Base-by-base conservation (phyloP, 805 yeast genomes). In the Hagleromyces aurorensis region DNA sequence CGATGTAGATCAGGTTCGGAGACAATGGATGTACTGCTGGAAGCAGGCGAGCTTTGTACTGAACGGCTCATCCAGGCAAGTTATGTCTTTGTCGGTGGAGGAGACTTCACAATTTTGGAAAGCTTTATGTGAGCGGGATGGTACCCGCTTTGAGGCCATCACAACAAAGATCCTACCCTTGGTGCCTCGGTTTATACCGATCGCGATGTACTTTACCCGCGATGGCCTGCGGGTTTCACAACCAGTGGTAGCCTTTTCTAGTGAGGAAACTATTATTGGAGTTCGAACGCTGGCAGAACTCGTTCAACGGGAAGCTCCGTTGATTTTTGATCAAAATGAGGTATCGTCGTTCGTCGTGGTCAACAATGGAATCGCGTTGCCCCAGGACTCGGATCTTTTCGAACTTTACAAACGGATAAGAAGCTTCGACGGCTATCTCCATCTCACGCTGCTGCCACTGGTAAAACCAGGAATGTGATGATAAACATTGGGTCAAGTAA, bases 1-100 rank as follows among this genome's bases (percentile, higher is more conserved):
- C 73, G 34, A 64, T 56, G 25, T 23, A 4, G 33, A 37, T 2
- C 53, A 51, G 27, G 34, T 52, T 3, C 36, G 39, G 25, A 69
- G 66, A 29, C 66, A 71, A 28, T 77, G 91, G 78, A 59, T 76
- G 37, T 86, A 89, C 49, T 85, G 75, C 36, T 58, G 85, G 50
- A 89, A 91, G 46, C 96, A 89, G 48, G 70, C 85, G 4, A 75
- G 85, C 45, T 84, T 67, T 46, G 72, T 85, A 0, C 52, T 81
- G 20, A 74, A 78, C 40, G 94, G 94, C 0, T 69, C 73, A n/a
- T 68, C 94, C 5, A 84, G 80, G 37, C 68, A 75, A 2, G 71
- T 89, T n/a, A 80, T 89, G 94, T 65, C 66, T 15, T 58, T 89
- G 32, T 71, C 91, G 5, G 75, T 72, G 37, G 64, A 63, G 1